Evolutionary conservation across 2,329 filamentous ascomycete genomes (phyloP), one percentile per base, ranked within the genome.

Genomic region (Botrytis squamosa): DNA sequence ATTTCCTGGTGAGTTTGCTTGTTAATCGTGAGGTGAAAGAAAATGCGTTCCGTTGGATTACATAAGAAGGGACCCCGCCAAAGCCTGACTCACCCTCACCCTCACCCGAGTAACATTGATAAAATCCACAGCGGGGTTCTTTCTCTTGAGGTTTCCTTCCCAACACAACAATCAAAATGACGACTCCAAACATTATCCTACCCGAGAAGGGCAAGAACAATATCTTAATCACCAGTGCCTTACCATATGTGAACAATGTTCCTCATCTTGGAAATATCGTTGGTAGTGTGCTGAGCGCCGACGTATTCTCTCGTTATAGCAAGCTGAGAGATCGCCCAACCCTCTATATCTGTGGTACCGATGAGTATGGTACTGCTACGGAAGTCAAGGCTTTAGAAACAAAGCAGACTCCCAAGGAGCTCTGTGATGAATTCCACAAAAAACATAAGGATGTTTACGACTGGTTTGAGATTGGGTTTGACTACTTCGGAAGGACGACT

Each of bases 351-450:
- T 97, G 95, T 83, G 94, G 94, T 73, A 93, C 91, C 70, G 95
- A 98, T 85, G 93, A 98, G 84, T 98, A 98, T 83, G 95, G 95
- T 74, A 98, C 95, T 20, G 95, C 95, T 36, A 97, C 95, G 46
- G 95, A 98, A 84, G 97, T 95, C 40, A 97, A 97, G 85, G 95
- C 95, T 7, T 89, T 98, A 59, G 94, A 97, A 82, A 94, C 96
- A 82, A 91, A 92, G 22, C 86, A 94, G 76, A 94, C 91, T 20
- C 94, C 95, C 36, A 88, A 92, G 79, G 88, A 95, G 81, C 89
- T 98, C 20, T 98, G 95, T 85, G 90, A 93, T 83, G 97, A 98
- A 85, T 98, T 97, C 86, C 93, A 97, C 84, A 90, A 90, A 79
- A 90, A 97, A 74, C 95, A 98, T 84, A 90, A 94, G 79, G 93